Conservation (phyloP, 1,139 yeast species). For the Yamadazyma atmosphaerica region DNA sequence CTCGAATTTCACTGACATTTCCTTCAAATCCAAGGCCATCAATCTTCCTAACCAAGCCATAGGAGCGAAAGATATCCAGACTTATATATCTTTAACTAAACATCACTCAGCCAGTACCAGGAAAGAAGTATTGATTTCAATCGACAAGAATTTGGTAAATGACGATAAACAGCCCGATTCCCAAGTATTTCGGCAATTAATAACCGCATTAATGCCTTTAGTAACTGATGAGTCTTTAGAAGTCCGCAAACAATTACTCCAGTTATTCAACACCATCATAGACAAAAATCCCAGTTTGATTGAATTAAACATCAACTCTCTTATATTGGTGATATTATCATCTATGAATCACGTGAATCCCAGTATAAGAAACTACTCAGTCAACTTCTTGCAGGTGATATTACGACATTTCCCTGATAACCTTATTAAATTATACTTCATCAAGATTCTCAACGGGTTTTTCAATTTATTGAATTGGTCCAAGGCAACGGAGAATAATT, state of each 20-base stretch:
- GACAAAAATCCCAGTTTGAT: slow-evolving; percentile 55
- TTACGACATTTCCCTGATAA: slow-evolving; percentile 48
- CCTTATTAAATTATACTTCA: slow-evolving; percentile 57
- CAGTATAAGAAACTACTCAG: slow-evolving; percentile 68
- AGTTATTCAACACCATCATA: slow-evolving; percentile 53
- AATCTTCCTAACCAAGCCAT: slow-evolving; percentile 60
- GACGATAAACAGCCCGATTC: slow-evolving; percentile 44
- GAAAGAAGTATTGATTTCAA: slow-evolving; percentile 63
- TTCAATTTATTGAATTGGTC: slow-evolving; percentile 67
- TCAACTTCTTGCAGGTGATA: slow-evolving; percentile 59
- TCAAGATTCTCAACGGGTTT: slow-evolving; percentile 56
- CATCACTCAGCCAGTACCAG: slow-evolving; percentile 78
- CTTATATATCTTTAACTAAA: slow-evolving; percentile 64
- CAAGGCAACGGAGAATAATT: slow-evolving; percentile 35
- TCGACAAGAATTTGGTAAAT: slow-evolving; percentile 48
- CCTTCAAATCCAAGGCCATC: slow-evolving; percentile 75
- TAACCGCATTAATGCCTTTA: slow-evolving; percentile 57
- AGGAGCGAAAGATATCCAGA: slow-evolving; percentile 49
- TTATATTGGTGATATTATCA: slow-evolving; percentile 77
- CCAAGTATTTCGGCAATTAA: slow-evolving; percentile 34
- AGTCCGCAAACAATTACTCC: slow-evolving; percentile 64
- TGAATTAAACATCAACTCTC: slow-evolving; percentile 63
- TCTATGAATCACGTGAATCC: slow-evolving; percentile 93
- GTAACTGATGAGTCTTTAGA: slow-evolving; percentile 59
- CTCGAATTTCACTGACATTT: slow-evolving; percentile 79